Base-by-base conservation (phyloP, 306 rosid genomes). In the Alnus rubra region DNA sequence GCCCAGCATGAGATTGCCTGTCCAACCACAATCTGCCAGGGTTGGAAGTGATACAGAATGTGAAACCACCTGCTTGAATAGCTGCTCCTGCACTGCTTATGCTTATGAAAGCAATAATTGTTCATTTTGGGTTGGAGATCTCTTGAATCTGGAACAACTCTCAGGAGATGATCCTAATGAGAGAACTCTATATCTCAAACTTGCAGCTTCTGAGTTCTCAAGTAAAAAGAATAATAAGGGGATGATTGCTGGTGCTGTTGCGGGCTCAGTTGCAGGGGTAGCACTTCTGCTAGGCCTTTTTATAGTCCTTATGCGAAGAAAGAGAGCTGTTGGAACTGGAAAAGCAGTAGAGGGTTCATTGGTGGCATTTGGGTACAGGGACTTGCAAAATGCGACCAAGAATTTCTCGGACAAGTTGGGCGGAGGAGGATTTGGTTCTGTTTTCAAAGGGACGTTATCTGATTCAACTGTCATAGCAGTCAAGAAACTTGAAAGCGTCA, bases 371-470 rank as follows among this genome's bases (percentile, higher is more conserved):
- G 83, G 86, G 10, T 87, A 86, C 23, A 70, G 84, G 78, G 89
- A 87, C 76, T 54, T 87, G 78, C 88, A 87, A 65, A 84, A 78
- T 33, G 88, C 88, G 2, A 89, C 88, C 0, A 82, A 89, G 84
- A 89, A 92, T 74, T 92, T 94, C 86, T 88, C 91, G 0, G 92
- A 92, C 48, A 94, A 94, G 81, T 84, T 94, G 37, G 98, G 97
- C 8, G 97, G 91, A 55, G 97, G 97, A 5, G 98, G 97, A 2
- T 94, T 94, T 44, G 97, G 98, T 78, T 91, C 89, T 4, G 93
- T 92, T 39, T 94, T 92, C 86, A 92, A 86, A 81, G 98, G 98
- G 54, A 78, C 79, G 7, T 53, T 92, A 84, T 81, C 83, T 5
- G 92, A 94, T 82, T 88, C 95, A 0, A 82, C 85, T 28, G 74